Evolutionary conservation across 805 yeast genomes (phyloP).

Genomic region (Yamadazyma nakazawae): DNA sequence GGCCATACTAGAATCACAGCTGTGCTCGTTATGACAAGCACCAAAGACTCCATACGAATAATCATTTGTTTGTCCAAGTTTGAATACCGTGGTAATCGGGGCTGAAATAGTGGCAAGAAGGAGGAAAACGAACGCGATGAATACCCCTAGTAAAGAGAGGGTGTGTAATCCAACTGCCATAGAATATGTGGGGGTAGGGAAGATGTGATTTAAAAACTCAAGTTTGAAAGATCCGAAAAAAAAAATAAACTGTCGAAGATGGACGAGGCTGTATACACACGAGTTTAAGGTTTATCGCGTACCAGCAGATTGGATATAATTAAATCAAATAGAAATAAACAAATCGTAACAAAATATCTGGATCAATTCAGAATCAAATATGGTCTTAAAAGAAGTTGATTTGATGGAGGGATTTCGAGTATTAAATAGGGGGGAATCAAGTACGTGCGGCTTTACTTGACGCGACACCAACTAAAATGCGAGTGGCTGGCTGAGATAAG

Average conservation of each 20-base stretch:
- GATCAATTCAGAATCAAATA: no score
- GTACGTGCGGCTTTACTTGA: neutral
- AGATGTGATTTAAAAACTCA: no score
- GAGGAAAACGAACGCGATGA: slow-evolving; percentile 59
- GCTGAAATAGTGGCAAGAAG: slow-evolving; percentile 59
- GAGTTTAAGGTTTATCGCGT: neutral
- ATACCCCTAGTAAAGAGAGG: slow-evolving; percentile 30
- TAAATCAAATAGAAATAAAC: no score
- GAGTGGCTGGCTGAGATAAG: neutral
- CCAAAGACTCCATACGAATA: slow-evolving; percentile 66
- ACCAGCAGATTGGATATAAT: neutral
- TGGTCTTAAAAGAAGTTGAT: neutral
- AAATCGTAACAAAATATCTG: neutral
- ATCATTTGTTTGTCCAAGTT: slow-evolving; percentile 45
- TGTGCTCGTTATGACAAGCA: slow-evolving; percentile 40
- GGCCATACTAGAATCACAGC: slow-evolving; percentile 40
- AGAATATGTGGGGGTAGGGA: neutral
- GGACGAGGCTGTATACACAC: neutral
- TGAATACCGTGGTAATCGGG: slow-evolving; percentile 52
- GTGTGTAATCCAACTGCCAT: slow-evolving; percentile 15
- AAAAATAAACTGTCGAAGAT: neutral
- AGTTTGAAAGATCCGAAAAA: neutral
- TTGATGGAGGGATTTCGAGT: neutral
- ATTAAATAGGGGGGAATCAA: neutral
- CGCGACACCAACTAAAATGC: neutral